Base-by-base conservation (phyloP, 495 filamentous ascomycete genomes). In the Immersiella caudata region DNA sequence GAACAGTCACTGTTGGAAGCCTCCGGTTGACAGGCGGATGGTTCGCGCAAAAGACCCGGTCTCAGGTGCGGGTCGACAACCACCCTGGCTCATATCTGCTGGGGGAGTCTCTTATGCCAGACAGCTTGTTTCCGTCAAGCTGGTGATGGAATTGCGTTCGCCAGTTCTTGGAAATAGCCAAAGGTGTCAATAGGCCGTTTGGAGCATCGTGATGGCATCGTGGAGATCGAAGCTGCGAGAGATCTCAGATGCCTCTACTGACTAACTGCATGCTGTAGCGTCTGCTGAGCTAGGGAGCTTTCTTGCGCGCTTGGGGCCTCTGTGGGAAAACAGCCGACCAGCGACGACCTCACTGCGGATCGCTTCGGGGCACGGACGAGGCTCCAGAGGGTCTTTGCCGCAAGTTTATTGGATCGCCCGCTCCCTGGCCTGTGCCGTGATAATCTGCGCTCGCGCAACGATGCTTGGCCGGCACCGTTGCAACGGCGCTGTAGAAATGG, bases 371-470 rank as follows among this genome's bases (percentile, higher is more conserved):
- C 68, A 59, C 50, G 60, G 67, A 65, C 62, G 33, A 64, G 51
- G 52, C 52, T 66, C 64, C 55, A 60, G 40, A 36, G 36, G 49
- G 60, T 60, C 21, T 69, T 55, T 69, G 70, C 70, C 60, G 67
- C 67, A 69, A 36, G 67, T 69, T 72, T 60, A 72, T 68, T 64
- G 58, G 26, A 60, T 54, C 35, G 33, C 35, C 49, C 58, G 60
- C 59, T 65, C 56, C 54, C 56, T 59, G 40, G 54, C 58, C 64
- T 59, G 61, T 64, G 61, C 18, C 40, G 24, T 27, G 26, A 59
- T 59, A 26, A 26, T 20, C 56, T 22, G 22, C 24, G 22, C 26
- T 22, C 52, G 52, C 52, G 20, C 25, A n/a, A 46, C 54, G 52
- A 57, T 27, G 51, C 63, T 50, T 24, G 33, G 46, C 22, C 54